Evolutionary conservation across 371 early-diverging fungal species (phyloP).

Genomic region (Catenaria anguillulae): DNA sequence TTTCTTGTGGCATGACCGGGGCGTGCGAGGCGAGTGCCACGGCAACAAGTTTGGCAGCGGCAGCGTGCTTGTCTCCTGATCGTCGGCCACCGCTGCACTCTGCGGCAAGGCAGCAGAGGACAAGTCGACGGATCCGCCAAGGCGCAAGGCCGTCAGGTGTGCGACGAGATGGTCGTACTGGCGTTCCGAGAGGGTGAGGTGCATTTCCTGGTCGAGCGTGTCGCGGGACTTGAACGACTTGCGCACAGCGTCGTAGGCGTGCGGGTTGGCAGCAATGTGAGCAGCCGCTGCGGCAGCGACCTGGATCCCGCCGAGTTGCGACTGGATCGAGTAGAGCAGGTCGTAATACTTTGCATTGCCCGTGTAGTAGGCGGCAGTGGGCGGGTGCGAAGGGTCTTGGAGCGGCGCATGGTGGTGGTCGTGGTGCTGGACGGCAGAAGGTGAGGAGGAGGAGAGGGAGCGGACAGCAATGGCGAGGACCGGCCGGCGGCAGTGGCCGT

Average conservation of each 20-base stretch:
- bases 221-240: neutral
- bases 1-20: too few relatives aligned
- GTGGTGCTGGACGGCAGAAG: too few relatives aligned
- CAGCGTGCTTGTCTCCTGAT: neutral
- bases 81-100: too few relatives aligned
- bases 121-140: neutral
- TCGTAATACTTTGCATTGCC: slow-evolving; percentile 8
- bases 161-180: neutral
- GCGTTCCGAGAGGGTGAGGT: neutral
- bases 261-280: neutral
- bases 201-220: neutral
- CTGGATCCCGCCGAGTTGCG: neutral
- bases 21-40: neutral
- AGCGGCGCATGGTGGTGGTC: too few relatives aligned
- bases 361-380: slow-evolving; percentile 8
- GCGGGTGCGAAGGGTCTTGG: too few relatives aligned
- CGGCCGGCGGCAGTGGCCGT: too few relatives aligned
- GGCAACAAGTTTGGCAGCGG: neutral
- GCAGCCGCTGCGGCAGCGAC: neutral
- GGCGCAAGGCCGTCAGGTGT: neutral
- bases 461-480: too few relatives aligned
- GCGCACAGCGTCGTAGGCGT: neutral
- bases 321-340: neutral
- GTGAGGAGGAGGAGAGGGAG: too few relatives aligned
- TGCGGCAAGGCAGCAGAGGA: too few relatives aligned